Base-by-base conservation (phyloP, 495 filamentous ascomycete genomes). In the Aspergillus bertholletiae region DNA sequence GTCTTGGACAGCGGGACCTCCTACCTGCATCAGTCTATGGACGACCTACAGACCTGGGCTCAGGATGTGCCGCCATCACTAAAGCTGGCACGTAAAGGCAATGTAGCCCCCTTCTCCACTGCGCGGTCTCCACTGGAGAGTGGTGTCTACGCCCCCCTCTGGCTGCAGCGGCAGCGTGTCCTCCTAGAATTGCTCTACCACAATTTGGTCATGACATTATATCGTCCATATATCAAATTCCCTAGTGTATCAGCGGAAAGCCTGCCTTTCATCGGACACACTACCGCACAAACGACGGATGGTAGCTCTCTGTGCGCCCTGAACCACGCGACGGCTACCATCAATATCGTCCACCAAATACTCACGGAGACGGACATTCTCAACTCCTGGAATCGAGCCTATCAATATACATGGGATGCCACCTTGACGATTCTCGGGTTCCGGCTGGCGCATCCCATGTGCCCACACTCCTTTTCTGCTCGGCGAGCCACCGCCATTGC, bases 371-470 rank as follows among this genome's bases (percentile, higher is more conserved):
- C 77, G 5, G 57, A 65, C 13, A 57, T 81, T 41, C 65, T 84
- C 0, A 58, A 59, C 9, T 77, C 79, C 5, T 81, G 77, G 74
- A 68, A 77, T 51, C 75, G 80, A 54, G 70, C 66, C 2, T 83
- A 77, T 40, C 74, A 78, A 22, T 80, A 68, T 60, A 75, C 80
- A 56, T 82, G 79, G 79, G 80, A 80, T 46, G 73, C 76, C 3
- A 60, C 73, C 18, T 70, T 82, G 53, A 69, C 78, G 3, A 57
- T 82, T 6, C 60, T 82, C 13, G 80, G 77, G 5, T 83, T 76
- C 43, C 50, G 75, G 5, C 51, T 83, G 0, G 76, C 72, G 0
- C 72, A 76, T 39, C 76, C 79, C 1, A 37, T 67, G 3, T 54
- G 65, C 40, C 56, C 62, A 1, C 56, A 60, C 6, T 69, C 74